phyloP scores from a whole-genome alignment of 495 filamentous ascomycete genomes.

The Aspergillus cristatus region DNA sequence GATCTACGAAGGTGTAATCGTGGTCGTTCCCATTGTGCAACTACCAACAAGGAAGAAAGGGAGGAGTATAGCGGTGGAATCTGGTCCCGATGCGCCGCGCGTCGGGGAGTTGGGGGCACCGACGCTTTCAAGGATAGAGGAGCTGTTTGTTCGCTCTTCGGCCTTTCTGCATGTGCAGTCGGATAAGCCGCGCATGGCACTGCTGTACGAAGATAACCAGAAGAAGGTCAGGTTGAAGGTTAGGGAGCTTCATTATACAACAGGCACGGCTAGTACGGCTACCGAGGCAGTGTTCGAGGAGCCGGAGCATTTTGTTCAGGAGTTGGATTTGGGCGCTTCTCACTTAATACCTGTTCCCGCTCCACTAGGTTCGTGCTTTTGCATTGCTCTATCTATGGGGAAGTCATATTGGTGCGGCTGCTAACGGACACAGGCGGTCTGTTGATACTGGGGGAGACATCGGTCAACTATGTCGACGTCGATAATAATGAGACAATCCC shows the following conservation, averaged over 20 bases:
- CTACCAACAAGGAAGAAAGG: constrained; percentile 48
- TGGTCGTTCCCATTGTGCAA: constrained; percentile 59
- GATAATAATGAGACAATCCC: constrained; percentile 52
- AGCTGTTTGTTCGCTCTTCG: constrained; percentile 76
- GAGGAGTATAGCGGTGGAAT: constrained; percentile 13
- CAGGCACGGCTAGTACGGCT: constrained; percentile 33
- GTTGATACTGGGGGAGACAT: constrained; percentile 77
- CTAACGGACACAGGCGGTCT: constrained; percentile 47
- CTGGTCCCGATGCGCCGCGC: constrained; percentile 26
- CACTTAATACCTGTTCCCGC: constrained; percentile 77
- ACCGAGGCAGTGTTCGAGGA: constrained; percentile 45
- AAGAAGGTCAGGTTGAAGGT: constrained; percentile 55
- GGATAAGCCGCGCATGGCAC: constrained; percentile 66
- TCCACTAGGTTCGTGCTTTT: constrained; percentile 44
- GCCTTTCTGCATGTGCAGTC: constrained; percentile 67
- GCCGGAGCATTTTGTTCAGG: constrained; percentile 41
- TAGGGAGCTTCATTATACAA: constrained; percentile 42
- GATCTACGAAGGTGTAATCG: constrained; percentile 81
- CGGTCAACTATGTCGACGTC: constrained; percentile 73
- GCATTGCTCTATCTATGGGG: too few relatives aligned
- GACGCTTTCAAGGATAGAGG: constrained; percentile 66
- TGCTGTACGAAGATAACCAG: constrained; percentile 69
- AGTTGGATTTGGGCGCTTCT: constrained; percentile 63
- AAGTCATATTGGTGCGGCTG: too few relatives aligned
- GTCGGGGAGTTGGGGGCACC: constrained; percentile 57